These are phyloP conservation scores for Eremothecium sinecaudum DNA, from an alignment of 1,139 yeast species.

Conservation along the genomic window DNA sequence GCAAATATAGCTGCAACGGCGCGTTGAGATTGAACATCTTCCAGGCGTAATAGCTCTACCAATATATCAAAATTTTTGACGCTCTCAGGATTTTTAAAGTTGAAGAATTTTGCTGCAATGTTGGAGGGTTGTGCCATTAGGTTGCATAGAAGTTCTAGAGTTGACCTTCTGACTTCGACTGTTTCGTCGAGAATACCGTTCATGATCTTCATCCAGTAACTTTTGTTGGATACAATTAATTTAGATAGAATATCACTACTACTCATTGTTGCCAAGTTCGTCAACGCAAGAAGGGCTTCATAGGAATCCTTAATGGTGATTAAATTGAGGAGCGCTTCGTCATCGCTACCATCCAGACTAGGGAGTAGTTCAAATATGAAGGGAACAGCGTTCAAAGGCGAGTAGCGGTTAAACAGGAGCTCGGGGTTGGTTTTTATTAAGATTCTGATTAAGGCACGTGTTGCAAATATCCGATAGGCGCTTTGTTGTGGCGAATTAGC, in stretches of 20 bases:
- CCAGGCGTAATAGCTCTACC: constrained; percentile 23
- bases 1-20: constrained; percentile 31
- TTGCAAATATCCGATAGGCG: constrained; percentile 17
- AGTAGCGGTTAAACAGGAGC: constrained; percentile 24
- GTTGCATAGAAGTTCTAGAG: constrained; percentile 26
- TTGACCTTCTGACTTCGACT: constrained; percentile 22
- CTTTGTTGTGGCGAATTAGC: constrained; percentile 10
- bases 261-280: constrained; percentile 39
- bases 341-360: constrained; percentile 6
- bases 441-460: constrained; percentile 23
- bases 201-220: constrained; percentile 36
- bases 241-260: constrained; percentile 28
- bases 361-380: constrained; percentile 26
- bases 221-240: constrained; percentile 25
- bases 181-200: constrained; percentile 30
- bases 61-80: constrained; percentile 23
- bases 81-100: constrained; percentile 28
- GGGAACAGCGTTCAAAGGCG: constrained; percentile 27
- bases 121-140: constrained; percentile 27
- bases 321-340: not conserved
- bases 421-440: constrained; percentile 24
- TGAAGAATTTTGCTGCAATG: constrained; percentile 29
- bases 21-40: constrained; percentile 27
- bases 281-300: constrained; percentile 41
- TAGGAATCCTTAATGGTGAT: constrained; percentile 31